phyloP scores from a whole-genome alignment of 768 basidiomycete species.

The Kwoniella botswanensis region DNA sequence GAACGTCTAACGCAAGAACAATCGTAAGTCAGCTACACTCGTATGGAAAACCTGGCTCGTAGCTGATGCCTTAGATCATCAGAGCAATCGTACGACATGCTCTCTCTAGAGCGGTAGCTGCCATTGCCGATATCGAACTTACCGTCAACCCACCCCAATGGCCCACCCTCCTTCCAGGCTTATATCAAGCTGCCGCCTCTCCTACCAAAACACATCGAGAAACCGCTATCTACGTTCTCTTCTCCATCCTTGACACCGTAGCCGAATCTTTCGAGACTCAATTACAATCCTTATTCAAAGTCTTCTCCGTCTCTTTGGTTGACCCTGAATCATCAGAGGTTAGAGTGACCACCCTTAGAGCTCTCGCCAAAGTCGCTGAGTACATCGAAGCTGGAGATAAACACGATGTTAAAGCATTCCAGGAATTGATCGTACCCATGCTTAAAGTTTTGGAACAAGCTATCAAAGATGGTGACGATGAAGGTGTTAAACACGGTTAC shows the following conservation, averaged over 20 bases:
- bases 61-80: not conserved
- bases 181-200: slow-evolving; percentile 77
- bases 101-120: slow-evolving; percentile 86
- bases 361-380: slow-evolving; percentile 90
- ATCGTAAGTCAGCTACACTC: slow-evolving; percentile 63
- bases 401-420: slow-evolving; percentile 82
- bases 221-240: slow-evolving; percentile 79
- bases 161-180: slow-evolving; percentile 85
- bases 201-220: slow-evolving; percentile 77
- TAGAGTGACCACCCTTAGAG: slow-evolving; percentile 85
- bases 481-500: slow-evolving; percentile 82
- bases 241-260: slow-evolving; percentile 87
- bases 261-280: slow-evolving; percentile 77
- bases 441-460: slow-evolving; percentile 84
- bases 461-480: slow-evolving; percentile 78
- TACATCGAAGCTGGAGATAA: slow-evolving; percentile 90
- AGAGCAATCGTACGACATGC: slow-evolving; percentile 92
- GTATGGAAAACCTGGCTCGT: not conserved
- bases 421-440: slow-evolving; percentile 82
- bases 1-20: slow-evolving; percentile 76
- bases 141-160: slow-evolving; percentile 63
- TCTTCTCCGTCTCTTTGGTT: slow-evolving; percentile 72
- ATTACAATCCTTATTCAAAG: slow-evolving; percentile 67
- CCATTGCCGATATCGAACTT: slow-evolving; percentile 88
- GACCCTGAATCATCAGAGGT: slow-evolving; percentile 91